phyloP scores from a whole-genome alignment of 805 yeast genomes.

The Brettanomyces anomalus region DNA sequence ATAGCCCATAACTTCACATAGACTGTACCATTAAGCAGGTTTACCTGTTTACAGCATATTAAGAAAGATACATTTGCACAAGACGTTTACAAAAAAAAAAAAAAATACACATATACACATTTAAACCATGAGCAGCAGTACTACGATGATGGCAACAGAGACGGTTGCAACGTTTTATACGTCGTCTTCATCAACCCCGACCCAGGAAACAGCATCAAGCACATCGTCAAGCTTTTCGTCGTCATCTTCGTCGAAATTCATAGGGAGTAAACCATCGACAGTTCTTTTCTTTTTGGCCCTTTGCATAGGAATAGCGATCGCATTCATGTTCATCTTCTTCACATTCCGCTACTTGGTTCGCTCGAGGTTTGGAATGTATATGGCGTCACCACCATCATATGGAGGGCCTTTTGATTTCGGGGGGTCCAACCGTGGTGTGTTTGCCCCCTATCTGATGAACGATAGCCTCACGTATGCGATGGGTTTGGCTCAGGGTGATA shows the following conservation, averaged over 20 bases:
- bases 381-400: slow-evolving; percentile 25
- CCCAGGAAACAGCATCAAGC: neutral
- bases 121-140: too few relatives aligned
- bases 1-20: too few relatives aligned
- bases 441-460: slow-evolving; percentile 17
- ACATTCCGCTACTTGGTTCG: slow-evolving; percentile 52
- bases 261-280: slow-evolving; percentile 48
- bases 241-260: slow-evolving; percentile 10
- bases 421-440: slow-evolving; percentile 18
- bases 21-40: too few relatives aligned
- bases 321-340: slow-evolving; percentile 47
- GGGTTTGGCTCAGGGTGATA: slow-evolving; percentile 5
- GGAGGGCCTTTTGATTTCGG: slow-evolving; percentile 16
- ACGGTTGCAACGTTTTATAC: too few relatives aligned
- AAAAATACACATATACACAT: too few relatives aligned
- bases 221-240: slow-evolving; percentile 2
- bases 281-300: slow-evolving; percentile 56
- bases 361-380: slow-evolving; percentile 45
- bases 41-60: too few relatives aligned
- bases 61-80: too few relatives aligned
- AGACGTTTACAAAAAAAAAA: too few relatives aligned
- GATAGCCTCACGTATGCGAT: slow-evolving; percentile 8
- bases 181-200: too few relatives aligned
- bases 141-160: too few relatives aligned
- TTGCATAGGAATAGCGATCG: slow-evolving; percentile 52